Evolutionary conservation across 139 green algal species (phyloP).

Genomic region (Eudorina sp.): DNA sequence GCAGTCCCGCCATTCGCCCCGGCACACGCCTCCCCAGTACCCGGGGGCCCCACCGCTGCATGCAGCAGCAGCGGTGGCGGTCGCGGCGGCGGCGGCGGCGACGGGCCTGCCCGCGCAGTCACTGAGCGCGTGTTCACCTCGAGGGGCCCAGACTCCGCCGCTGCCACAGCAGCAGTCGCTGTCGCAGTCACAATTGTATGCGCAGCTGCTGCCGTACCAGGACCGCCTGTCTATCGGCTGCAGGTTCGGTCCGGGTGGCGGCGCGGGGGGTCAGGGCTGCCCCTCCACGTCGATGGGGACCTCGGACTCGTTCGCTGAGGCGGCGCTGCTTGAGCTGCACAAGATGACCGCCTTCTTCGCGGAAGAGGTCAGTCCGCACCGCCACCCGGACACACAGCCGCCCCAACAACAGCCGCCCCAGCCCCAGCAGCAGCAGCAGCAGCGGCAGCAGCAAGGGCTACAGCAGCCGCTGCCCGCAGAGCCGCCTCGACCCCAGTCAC

Average conservation of each 20-base stretch:
- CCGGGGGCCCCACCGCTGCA: too few species aligned
- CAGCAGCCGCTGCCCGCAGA: not conserved
- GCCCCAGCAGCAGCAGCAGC: not conserved
- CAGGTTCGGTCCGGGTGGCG: too few species aligned
- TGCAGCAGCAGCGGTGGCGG: too few species aligned
- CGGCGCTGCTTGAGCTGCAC: not conserved
- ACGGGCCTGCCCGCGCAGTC: too few species aligned
- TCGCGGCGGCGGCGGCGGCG: too few species aligned
- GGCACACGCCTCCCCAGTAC: not conserved
- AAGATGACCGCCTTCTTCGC: constrained; percentile 2
- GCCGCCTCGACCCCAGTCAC: too few species aligned
- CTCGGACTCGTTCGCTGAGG: not conserved
- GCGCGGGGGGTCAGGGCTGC: too few species aligned
- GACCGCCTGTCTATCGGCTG: not conserved
- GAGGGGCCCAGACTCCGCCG: too few species aligned
- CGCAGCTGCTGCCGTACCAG: not conserved
- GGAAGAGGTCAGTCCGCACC: not conserved
- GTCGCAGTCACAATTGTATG: not conserved
- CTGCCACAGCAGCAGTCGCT: not conserved
- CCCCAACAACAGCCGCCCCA: not conserved
- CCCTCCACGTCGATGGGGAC: too few species aligned
- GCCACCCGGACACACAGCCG: not conserved
- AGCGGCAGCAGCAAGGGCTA: not conserved
- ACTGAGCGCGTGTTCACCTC: too few species aligned
- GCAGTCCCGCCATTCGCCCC: not conserved